Evolutionary conservation across 768 basidiomycete genomes (phyloP).

Genomic region (Clathrus columnatus): DNA sequence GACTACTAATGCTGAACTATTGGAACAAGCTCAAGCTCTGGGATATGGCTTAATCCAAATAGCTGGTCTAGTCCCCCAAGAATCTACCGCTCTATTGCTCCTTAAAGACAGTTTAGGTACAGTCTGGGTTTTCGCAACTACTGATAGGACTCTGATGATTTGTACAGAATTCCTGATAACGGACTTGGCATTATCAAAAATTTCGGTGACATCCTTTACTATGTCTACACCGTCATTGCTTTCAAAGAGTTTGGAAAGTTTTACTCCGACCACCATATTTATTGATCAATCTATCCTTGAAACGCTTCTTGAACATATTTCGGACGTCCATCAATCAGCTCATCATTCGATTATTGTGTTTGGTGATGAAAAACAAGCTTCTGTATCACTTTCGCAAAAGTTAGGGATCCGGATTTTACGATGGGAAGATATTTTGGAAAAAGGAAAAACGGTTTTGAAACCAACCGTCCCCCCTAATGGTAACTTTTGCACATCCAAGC

Average conservation of each 20-base stretch:
- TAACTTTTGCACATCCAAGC: conserved; percentile 19
- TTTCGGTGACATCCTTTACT: conserved; percentile 61
- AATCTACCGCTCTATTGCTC: conserved; percentile 64
- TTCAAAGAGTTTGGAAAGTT: conserved; percentile 50
- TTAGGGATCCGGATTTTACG: conserved; percentile 34
- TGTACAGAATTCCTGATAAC: conserved; percentile 63
- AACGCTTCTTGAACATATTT: conserved; percentile 61
- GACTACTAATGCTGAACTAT: conserved; percentile 68
- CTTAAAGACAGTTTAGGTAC: conserved; percentile 73
- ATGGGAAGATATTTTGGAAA: conserved; percentile 65
- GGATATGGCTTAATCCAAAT: conserved; percentile 62
- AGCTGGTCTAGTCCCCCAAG: conserved; percentile 43
- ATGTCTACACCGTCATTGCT: conserved; percentile 54
- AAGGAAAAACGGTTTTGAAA: conserved; percentile 46
- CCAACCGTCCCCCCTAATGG: conserved; percentile 41
- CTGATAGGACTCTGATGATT: conserved; percentile 7
- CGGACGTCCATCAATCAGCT: conserved; percentile 33
- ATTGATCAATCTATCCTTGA: conserved; percentile 58
- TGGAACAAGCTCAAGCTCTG: conserved; percentile 61
- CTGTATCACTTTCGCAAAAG: conserved; percentile 28
- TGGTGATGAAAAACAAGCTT: conserved; percentile 46
- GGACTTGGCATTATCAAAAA: conserved; percentile 69
- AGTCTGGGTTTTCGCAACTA: conserved; percentile 15
- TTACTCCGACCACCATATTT: conserved; percentile 68
- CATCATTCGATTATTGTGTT: conserved; percentile 61